phyloP scores from a whole-genome alignment of 2,329 filamentous ascomycete genomes.

The Aschersonia sp. region DNA sequence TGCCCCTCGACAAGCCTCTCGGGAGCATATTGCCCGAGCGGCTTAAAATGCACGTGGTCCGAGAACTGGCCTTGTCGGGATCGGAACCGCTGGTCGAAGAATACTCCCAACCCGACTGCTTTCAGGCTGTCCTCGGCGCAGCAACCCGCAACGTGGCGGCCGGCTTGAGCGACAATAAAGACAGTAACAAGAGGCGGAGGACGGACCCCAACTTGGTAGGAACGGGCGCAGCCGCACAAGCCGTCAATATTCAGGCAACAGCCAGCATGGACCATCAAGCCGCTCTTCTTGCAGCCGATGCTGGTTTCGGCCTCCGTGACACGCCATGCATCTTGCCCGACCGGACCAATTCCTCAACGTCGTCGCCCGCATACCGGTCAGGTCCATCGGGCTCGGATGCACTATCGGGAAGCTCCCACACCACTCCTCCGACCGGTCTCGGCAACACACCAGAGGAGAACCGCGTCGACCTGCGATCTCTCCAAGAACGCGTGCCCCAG shows the following conservation, averaged over 20 bases:
- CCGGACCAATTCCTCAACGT: constrained; percentile 17
- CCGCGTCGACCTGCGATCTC: constrained; percentile 16
- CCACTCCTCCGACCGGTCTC: constrained; percentile 17
- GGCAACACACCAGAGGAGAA: constrained; percentile 23
- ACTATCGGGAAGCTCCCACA: constrained; percentile 14
- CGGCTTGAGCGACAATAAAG: constrained; percentile 5
- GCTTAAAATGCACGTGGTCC: not conserved
- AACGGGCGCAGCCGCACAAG: not conserved
- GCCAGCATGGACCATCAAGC: not conserved
- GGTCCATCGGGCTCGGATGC: constrained; percentile 8
- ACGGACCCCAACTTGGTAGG: constrained; percentile 8
- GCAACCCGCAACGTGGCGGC: constrained; percentile 15
- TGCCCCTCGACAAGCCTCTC: constrained; percentile 20
- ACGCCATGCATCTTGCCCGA: constrained; percentile 12
- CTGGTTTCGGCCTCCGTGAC: not conserved
- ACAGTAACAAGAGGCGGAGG: constrained; percentile 17
- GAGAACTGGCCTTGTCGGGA: not conserved
- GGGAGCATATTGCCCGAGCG: constrained; percentile 3
- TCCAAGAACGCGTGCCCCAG: constrained; percentile 17
- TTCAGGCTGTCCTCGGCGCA: constrained; percentile 17
- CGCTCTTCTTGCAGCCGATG: not conserved
- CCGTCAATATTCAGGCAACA: not conserved
- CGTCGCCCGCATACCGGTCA: constrained; percentile 13
- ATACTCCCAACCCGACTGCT: constrained; percentile 10
- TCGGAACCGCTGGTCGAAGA: no score